Base-by-base conservation (phyloP, 495 filamentous ascomycete genomes). In the Saxophila tyrrhenica region DNA sequence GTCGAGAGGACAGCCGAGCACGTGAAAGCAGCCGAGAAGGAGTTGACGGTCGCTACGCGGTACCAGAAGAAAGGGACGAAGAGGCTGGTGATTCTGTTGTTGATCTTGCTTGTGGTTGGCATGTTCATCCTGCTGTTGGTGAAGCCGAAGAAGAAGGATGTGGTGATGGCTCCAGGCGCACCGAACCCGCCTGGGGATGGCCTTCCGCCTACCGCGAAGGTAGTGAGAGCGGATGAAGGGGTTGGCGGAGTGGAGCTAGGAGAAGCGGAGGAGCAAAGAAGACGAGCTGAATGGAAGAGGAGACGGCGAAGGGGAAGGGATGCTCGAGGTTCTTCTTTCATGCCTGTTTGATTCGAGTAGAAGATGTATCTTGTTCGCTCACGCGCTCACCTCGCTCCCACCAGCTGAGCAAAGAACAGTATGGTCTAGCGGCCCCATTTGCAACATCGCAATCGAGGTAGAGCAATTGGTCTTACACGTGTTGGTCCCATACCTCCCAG, bases 1-100 rank as follows among this genome's bases (percentile, higher is more conserved):
- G 85, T 98, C 35, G 92, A 98, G 71, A 75, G 78, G 54, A 95
- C 96, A 89, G 81, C 78, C 13, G 80, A 78, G 22, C 85, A 96
- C 62, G 87, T 97, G 25, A 94, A 95, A 66, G 82, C 76, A 19
- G 92, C 92, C 9, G 89, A 92, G 55, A 91, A 90, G 67, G 92
- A 98, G 69, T 76, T 98, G 51, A 86, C 78, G 57, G 81, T 91
- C 54, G 84, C 84, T 16, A 83, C 83, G 19, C 80, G 82, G n/a
- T 96, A 95, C 62, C 92, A 97, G 75, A 82, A 79, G 63, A 85
- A 82, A 65, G 84, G 85, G 15, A 88, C 84, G 13, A 96, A 95
- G 71, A 76, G 94, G 59, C 96, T 94, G 71, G 78, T 92, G 24
- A 87, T 97, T 38, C 75, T 98, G 21, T 71, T 98, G 13, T 69